Base-by-base conservation (phyloP, 768 basidiomycete genomes). In the Collybiopsis luxurians region DNA sequence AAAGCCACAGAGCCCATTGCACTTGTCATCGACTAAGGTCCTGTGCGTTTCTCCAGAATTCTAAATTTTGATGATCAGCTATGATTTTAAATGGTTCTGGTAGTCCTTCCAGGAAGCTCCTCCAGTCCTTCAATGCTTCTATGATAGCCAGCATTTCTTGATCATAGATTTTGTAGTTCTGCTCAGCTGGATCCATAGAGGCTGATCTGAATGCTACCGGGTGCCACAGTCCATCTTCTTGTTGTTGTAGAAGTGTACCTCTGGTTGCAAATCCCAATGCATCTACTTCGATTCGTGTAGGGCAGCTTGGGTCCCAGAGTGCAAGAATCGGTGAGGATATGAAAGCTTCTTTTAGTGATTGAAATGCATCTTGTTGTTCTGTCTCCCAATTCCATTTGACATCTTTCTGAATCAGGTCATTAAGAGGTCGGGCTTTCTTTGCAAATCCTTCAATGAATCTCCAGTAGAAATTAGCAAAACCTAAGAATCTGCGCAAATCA, bases 111-210 rank as follows among this genome's bases (percentile, higher is more conserved):
- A 55, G 27, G 7, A 19, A 57, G 9, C 53, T 51, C 2, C 49
- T 19, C 58, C 24, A 53, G 27, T 61, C 34, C 26, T 60, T 47
- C 54, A 72, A 63, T 2, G 67, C 59, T 27, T 66, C 57, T 13
- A 82, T 64, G 45, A 83, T 72, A 1, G 76, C 77, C 0, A 82
- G 68, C 13, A 82, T 64, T 66, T 84, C 81, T 59, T 78, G 76
- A 57, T 85, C 74, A 56, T 81, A 71, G 19, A 79, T 73, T 13
- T 78, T 66, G 57, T 84, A 83, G 61, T 82, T 83, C 1, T 64
- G 27, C 60, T 85, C 74, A 0, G 74, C 63, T 0, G 63, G 23
- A 23, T 56, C 63, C 19, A 72, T 59, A 17, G 55, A 69, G 45
- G 44, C 60, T 42, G 73, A 78, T 24, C 66, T 60, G 57, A 70